Conservation (phyloP, 1,139 yeast genomes). For the Pneumocystis oryctolagi region DNA sequence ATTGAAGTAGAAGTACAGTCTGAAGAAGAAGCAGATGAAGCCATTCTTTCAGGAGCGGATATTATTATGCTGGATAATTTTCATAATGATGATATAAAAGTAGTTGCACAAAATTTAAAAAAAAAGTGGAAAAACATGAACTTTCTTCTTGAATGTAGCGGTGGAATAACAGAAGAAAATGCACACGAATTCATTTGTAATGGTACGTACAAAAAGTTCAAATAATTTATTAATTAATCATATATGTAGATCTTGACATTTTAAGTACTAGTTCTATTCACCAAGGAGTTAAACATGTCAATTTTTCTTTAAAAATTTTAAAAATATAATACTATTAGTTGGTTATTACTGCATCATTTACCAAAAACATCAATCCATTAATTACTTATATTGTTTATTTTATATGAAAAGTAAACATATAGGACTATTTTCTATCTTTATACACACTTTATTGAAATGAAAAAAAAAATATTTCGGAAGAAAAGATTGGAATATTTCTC, state of each 20-base stretch:
- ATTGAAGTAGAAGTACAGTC: slow-evolving; percentile 83
- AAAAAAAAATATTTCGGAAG: no score
- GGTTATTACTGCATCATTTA: neutral
- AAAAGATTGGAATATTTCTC: no score
- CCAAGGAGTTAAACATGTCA: slow-evolving; percentile 72
- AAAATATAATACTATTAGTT: neutral
- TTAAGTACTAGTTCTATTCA: slow-evolving; percentile 89
- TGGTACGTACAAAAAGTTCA: neutral
- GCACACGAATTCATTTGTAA: slow-evolving; percentile 51
- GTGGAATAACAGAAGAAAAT: slow-evolving; percentile 67
- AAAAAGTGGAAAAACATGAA: slow-evolving; percentile 38
- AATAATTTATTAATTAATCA: neutral
- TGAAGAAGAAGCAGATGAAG: slow-evolving; percentile 77
- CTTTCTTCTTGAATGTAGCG: slow-evolving; percentile 76
- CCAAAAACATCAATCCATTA: no score
- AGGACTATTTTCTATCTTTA: no score
- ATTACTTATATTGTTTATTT: no score
- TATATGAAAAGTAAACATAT: no score
- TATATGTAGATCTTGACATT: slow-evolving; percentile 49
- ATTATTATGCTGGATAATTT: slow-evolving; percentile 92
- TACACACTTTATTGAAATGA: no score
- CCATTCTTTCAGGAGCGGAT: slow-evolving; percentile 89
- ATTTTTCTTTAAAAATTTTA: slow-evolving; percentile 69
- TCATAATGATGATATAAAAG: slow-evolving; percentile 46
- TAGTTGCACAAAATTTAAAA: slow-evolving; percentile 53